phyloP scores from a whole-genome alignment of 1,139 yeast species.

The Nakaseomyces bracarensis region DNA sequence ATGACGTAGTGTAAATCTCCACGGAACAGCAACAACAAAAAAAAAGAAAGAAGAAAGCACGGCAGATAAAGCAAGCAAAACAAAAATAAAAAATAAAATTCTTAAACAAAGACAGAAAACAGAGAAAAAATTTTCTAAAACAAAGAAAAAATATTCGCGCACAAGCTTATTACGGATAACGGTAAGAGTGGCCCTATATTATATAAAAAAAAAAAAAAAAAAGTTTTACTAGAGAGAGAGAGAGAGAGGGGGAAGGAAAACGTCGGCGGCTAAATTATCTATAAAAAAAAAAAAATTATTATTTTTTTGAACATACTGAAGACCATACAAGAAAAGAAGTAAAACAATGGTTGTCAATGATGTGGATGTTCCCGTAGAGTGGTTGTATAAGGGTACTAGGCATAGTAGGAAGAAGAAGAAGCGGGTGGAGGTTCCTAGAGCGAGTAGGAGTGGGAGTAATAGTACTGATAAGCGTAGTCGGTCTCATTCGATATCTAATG shows the following conservation, averaged over 20 bases:
- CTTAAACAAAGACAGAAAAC: too few species aligned
- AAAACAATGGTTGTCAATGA: constrained; percentile 11
- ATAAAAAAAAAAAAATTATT: not conserved
- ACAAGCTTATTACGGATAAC: too few species aligned
- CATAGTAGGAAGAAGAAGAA: constrained; percentile 8
- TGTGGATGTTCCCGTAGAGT: constrained; percentile 30
- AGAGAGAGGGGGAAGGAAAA: not conserved
- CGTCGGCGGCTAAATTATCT: not conserved
- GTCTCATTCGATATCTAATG: constrained; percentile 10
- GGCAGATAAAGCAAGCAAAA: too few species aligned
- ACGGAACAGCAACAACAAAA: too few species aligned
- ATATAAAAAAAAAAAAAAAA: too few species aligned
- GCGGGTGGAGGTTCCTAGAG: constrained; percentile 1
- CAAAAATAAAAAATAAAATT: too few species aligned
- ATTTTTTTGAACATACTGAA: too few species aligned
- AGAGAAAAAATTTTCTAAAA: too few species aligned
- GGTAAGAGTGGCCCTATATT: too few species aligned
- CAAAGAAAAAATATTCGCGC: not conserved
- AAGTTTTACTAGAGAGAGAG: not conserved
- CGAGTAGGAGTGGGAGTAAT: not conserved
- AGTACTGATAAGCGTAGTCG: constrained; percentile 8
- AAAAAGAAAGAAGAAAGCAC: too few species aligned
- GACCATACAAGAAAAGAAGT: not conserved
- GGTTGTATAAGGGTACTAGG: constrained; percentile 28
- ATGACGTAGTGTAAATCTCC: too few species aligned